Evolutionary conservation across 805 yeast genomes (phyloP).

Genomic region (Pichia ethanolica): DNA sequence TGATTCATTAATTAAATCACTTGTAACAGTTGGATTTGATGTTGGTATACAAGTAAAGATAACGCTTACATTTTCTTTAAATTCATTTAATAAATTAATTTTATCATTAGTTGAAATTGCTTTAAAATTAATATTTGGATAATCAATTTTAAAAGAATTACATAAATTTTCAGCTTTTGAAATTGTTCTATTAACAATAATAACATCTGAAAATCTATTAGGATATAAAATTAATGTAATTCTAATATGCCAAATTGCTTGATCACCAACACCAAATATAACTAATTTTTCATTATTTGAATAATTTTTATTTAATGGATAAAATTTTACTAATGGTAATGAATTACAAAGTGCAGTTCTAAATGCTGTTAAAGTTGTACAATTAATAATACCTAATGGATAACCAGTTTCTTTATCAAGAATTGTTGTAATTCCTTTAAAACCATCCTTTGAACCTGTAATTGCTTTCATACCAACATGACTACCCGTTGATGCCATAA

Average conservation of each 20-base stretch:
- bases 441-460: constrained; percentile 51
- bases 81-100: constrained; percentile 17
- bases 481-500: constrained; percentile 59
- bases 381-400: constrained; percentile 47
- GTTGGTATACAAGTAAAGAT: constrained; percentile 59
- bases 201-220: constrained; percentile 31
- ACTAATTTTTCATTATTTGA: constrained; percentile 20
- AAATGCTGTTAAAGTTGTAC: constrained; percentile 54
- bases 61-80: constrained; percentile 33
- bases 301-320: constrained; percentile 18
- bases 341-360: constrained; percentile 57
- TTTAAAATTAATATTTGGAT: constrained; percentile 18
- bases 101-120: constrained; percentile 10
- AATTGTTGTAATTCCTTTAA: constrained; percentile 49
- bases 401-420: constrained; percentile 45
- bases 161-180: constrained; percentile 31
- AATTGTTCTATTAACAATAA: constrained; percentile 38
- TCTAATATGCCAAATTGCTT: constrained; percentile 57
- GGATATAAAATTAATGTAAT: constrained; percentile 36
- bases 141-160: constrained; percentile 26
- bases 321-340: constrained; percentile 36
- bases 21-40: constrained; percentile 37
- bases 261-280: constrained; percentile 57
- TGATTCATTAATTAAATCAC: constrained; percentile 23
- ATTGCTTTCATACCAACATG: constrained; percentile 54